These are phyloP conservation scores for Aspergillus novoparasiticus DNA, from an alignment of 2,329 filamentous ascomycete genomes.

Conservation along the genomic window DNA sequence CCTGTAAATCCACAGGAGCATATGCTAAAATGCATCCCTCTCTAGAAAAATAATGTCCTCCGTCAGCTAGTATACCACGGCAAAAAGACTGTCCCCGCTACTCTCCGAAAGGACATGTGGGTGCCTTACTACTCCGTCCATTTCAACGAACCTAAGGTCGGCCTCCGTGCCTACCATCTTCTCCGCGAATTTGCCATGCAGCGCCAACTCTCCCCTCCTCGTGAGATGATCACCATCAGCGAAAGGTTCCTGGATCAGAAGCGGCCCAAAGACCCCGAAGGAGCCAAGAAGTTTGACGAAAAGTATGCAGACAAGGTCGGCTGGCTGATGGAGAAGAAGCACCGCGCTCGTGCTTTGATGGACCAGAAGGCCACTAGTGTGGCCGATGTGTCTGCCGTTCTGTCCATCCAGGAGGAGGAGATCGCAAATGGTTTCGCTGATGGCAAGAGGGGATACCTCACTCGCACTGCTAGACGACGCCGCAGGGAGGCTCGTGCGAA, in stretches of 20 bases:
- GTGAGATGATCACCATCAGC: conserved; percentile 47
- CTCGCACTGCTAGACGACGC: conserved; percentile 32
- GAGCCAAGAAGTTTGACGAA: conserved; percentile 45
- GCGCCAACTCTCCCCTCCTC: conserved; percentile 57
- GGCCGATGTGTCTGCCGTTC: conserved; percentile 61
- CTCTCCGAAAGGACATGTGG: conserved; percentile 65
- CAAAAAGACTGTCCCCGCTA: conserved; percentile 63
- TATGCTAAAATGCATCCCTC: not conserved
- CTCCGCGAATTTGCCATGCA: conserved; percentile 63
- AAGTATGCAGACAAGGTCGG: conserved; percentile 45
- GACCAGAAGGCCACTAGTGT: conserved; percentile 66
- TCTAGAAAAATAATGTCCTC: conserved; percentile 54
- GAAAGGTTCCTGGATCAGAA: conserved; percentile 45
- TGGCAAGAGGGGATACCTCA: conserved; percentile 35
- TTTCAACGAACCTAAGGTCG: conserved; percentile 54
- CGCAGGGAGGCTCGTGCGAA: conserved; percentile 31
- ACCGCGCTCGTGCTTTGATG: conserved; percentile 59
- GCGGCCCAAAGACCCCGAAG: conserved; percentile 39
- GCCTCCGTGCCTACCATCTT: conserved; percentile 58
- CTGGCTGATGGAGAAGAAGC: conserved; percentile 49
- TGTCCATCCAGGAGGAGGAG: conserved; percentile 51
- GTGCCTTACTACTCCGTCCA: conserved; percentile 60
- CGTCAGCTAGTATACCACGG: conserved; percentile 64
- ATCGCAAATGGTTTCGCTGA: conserved; percentile 34
- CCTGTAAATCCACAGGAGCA: not conserved